Percentiles rank a stretch among this genome's conserved stretches.
Evolutionary conservation across 2,329 filamentous ascomycete genomes (phyloP).

Genomic region (Coniochaeta sp.): DNA sequence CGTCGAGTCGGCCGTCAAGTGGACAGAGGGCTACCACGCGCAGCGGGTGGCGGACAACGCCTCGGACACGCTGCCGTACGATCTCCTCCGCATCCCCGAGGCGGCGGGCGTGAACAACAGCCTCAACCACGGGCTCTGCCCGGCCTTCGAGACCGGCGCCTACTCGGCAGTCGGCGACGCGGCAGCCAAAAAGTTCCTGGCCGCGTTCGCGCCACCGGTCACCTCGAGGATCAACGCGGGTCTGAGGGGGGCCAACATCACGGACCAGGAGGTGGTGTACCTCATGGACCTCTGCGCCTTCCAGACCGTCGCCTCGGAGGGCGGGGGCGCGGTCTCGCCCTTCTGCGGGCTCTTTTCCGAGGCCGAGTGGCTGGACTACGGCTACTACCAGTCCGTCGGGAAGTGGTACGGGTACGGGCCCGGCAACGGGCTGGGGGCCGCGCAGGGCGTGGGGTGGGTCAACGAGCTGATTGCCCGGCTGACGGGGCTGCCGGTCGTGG

Average conservation of each 20-base stretch:
- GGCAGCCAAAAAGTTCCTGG: slow-evolving; percentile 50
- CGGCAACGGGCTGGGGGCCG: slow-evolving; percentile 71
- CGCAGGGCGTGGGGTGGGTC: slow-evolving; percentile 79
- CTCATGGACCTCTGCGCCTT: slow-evolving; percentile 90
- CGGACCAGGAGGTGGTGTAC: slow-evolving; percentile 52
- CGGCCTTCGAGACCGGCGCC: slow-evolving; percentile 56
- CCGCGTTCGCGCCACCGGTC: slow-evolving; percentile 60
- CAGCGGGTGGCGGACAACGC: slow-evolving; percentile 30
- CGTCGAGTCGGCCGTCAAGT: slow-evolving; percentile 59
- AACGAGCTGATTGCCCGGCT: slow-evolving; percentile 83
- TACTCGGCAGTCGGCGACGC: slow-evolving; percentile 36
- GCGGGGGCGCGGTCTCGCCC: slow-evolving; percentile 40
- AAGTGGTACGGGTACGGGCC: slow-evolving; percentile 80
- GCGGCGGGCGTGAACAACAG: slow-evolving; percentile 66
- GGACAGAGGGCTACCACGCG: slow-evolving; percentile 64
- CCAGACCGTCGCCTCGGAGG: slow-evolving; percentile 58
- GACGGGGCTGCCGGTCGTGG: slow-evolving; percentile 59
- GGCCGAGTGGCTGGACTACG: slow-evolving; percentile 69
- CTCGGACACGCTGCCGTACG: slow-evolving; percentile 37
- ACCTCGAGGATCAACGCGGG: slow-evolving; percentile 61
- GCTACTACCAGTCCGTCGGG: slow-evolving; percentile 70
- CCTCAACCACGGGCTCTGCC: slow-evolving; percentile 66
- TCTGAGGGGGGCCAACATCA: slow-evolving; percentile 61
- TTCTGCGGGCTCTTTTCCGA: slow-evolving; percentile 73
- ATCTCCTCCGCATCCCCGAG: slow-evolving; percentile 65